phyloP scores from a whole-genome alignment of 1,284 basidiomycete genomes.

The Puccinia hordei region DNA sequence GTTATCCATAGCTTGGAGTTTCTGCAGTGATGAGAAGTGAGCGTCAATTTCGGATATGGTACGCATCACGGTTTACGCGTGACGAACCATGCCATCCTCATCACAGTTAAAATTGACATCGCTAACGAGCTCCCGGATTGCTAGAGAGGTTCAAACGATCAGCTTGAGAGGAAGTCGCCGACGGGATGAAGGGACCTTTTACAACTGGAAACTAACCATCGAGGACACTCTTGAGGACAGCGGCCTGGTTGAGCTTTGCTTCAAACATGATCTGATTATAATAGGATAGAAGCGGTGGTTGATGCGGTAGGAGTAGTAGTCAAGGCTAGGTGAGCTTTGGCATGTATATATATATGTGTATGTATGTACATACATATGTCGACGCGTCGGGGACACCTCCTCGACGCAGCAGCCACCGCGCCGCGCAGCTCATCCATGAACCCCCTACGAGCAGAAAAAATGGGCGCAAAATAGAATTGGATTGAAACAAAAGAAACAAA shows the following conservation, averaged over 20 bases:
- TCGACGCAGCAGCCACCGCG: too few relatives aligned
- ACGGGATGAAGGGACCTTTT: background rate
- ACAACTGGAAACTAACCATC: conserved; percentile 67
- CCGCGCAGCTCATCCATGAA: too few relatives aligned
- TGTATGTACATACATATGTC: too few relatives aligned
- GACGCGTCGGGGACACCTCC: too few relatives aligned
- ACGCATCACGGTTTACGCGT: background rate
- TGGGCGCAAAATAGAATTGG: too few relatives aligned
- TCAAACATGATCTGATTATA: conserved; percentile 71
- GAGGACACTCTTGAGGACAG: conserved; percentile 79
- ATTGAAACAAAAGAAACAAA: too few relatives aligned
- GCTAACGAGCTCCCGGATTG: conserved; percentile 94
- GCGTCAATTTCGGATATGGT: background rate
- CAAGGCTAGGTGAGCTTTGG: too few relatives aligned
- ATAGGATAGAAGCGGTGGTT: too few relatives aligned
- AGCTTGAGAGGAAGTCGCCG: background rate
- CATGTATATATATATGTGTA: too few relatives aligned
- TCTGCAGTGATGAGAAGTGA: conserved; percentile 61
- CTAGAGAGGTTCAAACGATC: conserved; percentile 59
- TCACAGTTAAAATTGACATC: conserved; percentile 98
- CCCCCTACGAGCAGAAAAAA: too few relatives aligned
- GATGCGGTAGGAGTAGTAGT: too few relatives aligned
- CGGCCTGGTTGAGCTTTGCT: conserved; percentile 81
- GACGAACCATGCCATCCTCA: conserved; percentile 86
- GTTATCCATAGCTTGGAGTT: conserved; percentile 99